A percentile compares a stretch with the other conserved stretches of the same genome.
Conservation (phyloP, 495 filamentous ascomycete genomes). For the Neurospora sp. region DNA sequence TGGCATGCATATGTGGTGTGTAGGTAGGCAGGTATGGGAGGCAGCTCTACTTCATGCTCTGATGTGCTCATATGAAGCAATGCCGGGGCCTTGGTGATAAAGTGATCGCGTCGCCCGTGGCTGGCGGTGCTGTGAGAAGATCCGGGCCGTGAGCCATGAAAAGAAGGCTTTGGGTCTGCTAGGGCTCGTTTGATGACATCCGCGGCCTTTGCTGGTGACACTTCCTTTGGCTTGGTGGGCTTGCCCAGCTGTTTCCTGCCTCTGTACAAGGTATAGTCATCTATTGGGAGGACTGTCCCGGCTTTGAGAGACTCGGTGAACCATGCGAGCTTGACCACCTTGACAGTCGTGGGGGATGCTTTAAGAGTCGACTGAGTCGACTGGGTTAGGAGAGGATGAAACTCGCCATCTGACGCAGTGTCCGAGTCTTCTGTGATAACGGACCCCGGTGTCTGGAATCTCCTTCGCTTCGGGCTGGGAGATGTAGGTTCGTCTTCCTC, state of each 20-base stretch:
- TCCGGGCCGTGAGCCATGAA: slow-evolving; percentile 4
- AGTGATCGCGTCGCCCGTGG: slow-evolving; percentile 2
- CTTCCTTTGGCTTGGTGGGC: slow-evolving; percentile 8
- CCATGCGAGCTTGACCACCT: slow-evolving; percentile 71
- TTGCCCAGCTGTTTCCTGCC: slow-evolving; percentile 30
- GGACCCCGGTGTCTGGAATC: slow-evolving; percentile 4
- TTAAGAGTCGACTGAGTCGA: background rate
- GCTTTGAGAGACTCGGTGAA: slow-evolving; percentile 50
- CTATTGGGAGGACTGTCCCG: slow-evolving; percentile 43
- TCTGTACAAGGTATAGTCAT: slow-evolving; percentile 58
- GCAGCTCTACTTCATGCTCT: slow-evolving; percentile 53
- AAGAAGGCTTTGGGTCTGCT: slow-evolving; percentile 14
- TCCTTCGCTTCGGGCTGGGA: slow-evolving; percentile 29
- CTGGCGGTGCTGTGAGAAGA: slow-evolving; percentile 7
- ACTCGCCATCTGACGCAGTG: slow-evolving; percentile 26
- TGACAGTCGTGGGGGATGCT: slow-evolving; percentile 32
- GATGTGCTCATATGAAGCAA: slow-evolving; percentile 55
- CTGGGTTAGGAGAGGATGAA: background rate
- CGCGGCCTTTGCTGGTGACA: slow-evolving; percentile 8
- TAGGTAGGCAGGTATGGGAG: slow-evolving; percentile 61
- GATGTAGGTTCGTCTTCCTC: background rate
- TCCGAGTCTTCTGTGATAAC: slow-evolving; percentile 24
- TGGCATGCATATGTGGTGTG: slow-evolving; percentile 70
- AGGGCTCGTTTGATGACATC: slow-evolving; percentile 25
- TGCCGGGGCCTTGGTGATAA: slow-evolving; percentile 8